Evolutionary conservation across 805 yeast genomes (phyloP).

Genomic region (Ogataea ganodermae): DNA sequence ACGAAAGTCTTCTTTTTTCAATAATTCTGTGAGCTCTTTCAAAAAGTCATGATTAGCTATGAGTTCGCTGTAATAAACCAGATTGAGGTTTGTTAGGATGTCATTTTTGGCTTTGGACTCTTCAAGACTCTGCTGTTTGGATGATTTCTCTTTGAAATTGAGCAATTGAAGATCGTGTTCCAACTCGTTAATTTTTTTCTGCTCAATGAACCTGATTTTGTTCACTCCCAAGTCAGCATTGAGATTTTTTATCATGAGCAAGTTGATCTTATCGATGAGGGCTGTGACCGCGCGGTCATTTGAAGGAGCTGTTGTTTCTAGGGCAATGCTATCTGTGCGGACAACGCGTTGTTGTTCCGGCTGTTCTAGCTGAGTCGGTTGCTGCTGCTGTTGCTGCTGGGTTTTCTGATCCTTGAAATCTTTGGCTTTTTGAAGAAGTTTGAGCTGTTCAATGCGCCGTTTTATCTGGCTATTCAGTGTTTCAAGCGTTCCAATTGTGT

Average conservation of each 20-base stretch:
- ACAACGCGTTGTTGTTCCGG: slow-evolving; percentile 4
- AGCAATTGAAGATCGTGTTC: slow-evolving; percentile 35
- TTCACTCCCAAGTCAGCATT: slow-evolving; percentile 26
- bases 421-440: slow-evolving; percentile 15
- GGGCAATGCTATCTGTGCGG: not conserved
- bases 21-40: slow-evolving; percentile 20
- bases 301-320: not conserved
- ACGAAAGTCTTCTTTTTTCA: slow-evolving; percentile 11
- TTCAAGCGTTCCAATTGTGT: slow-evolving; percentile 24
- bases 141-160: slow-evolving; percentile 30
- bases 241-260: slow-evolving; percentile 28
- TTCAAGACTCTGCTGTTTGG: slow-evolving; percentile 19
- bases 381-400: slow-evolving; percentile 10
- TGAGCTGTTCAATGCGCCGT: slow-evolving; percentile 27
- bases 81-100: slow-evolving; percentile 28
- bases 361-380: not conserved
- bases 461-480: slow-evolving; percentile 27
- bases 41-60: slow-evolving; percentile 32
- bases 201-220: slow-evolving; percentile 30
- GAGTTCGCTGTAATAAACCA: slow-evolving; percentile 34
- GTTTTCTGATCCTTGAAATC: slow-evolving; percentile 12
- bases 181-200: slow-evolving; percentile 27
- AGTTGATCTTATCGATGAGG: slow-evolving; percentile 19
- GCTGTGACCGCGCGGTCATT: slow-evolving; percentile 3
- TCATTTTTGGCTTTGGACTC: slow-evolving; percentile 36